Percentiles rank a stretch among this genome's conserved stretches.
phyloP scores from a whole-genome alignment of 768 basidiomycete genomes.

The Vishniacozyma victoriae region DNA sequence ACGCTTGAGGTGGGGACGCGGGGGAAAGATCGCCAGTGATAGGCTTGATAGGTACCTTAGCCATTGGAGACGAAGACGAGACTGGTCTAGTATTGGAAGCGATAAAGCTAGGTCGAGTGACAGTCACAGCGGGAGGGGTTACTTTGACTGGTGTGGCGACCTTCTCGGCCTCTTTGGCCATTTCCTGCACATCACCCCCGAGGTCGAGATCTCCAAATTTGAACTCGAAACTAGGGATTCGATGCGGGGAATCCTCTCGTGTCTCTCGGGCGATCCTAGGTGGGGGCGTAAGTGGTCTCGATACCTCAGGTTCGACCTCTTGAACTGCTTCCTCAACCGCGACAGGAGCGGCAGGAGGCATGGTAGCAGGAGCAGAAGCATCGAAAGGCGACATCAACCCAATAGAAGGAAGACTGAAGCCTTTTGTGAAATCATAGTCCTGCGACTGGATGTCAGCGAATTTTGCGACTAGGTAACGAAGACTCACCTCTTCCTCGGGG shows the following conservation, averaged over 20 bases:
- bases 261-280: constrained; percentile 1
- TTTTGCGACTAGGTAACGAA: not conserved
- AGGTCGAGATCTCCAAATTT: constrained; percentile 32
- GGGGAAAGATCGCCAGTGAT: not conserved
- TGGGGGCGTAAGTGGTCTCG: constrained; percentile 37
- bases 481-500: not conserved
- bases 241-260: constrained; percentile 33
- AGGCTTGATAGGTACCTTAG: not conserved
- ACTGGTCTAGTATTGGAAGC: too few relatives aligned
- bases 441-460: constrained; percentile 18
- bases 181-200: not conserved
- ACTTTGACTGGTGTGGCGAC: constrained; percentile 1
- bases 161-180: too few relatives aligned
- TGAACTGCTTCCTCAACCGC: too few relatives aligned
- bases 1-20: not conserved
- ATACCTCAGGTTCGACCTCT: constrained; percentile 9
- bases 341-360: constrained; percentile 4
- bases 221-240: constrained; percentile 39
- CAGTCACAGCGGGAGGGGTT: not conserved
- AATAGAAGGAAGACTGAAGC: constrained; percentile 39
- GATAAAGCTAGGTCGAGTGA: not conserved
- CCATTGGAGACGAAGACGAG: not conserved
- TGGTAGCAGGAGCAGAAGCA: constrained; percentile 12
- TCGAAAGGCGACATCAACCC: constrained; percentile 39
- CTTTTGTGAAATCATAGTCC: constrained; percentile 27